Conservation (phyloP, 192 early-diverging fungal genomes). For the Funneliformis mosseae region DNA sequence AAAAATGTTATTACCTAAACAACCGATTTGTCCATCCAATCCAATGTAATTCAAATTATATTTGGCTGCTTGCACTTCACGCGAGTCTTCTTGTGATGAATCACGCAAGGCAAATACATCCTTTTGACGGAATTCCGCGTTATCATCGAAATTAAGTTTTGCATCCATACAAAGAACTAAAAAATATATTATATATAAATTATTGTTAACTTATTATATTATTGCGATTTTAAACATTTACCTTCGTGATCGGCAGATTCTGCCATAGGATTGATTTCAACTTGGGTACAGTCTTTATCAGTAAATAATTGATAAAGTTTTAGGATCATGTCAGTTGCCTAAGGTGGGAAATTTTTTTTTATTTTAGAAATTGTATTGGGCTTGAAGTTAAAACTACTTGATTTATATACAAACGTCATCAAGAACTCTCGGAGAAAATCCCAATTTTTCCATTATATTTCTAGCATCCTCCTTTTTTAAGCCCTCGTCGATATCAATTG, state of each 20-base stretch:
- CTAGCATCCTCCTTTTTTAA: conserved; percentile 73
- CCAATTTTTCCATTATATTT: conserved; percentile 82
- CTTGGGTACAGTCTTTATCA: conserved; percentile 96
- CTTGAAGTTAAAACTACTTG: not conserved
- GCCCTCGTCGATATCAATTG: conserved; percentile 88
- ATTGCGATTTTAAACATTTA: conserved; percentile 10
- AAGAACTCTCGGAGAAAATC: conserved; percentile 78
- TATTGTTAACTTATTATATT: not conserved
- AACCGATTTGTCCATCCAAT: conserved; percentile 96
- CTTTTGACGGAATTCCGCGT: conserved; percentile 96
- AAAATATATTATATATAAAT: conserved; percentile 27
- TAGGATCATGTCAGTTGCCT: conserved; percentile 89
- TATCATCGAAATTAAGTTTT: conserved; percentile 99
- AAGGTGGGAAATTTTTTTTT: not conserved
- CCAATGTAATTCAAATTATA: conserved; percentile 99
- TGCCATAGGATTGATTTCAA: conserved; percentile 99
- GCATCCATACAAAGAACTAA: conserved; percentile 96
- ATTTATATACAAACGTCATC: conserved; percentile 53
- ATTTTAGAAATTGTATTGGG: not conserved
- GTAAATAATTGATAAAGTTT: conserved; percentile 96
- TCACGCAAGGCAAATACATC: conserved; percentile 89
- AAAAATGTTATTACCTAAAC: conserved; percentile 66
- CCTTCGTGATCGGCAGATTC: conserved; percentile 87
- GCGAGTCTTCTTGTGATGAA: conserved; percentile 92
- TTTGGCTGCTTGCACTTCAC: conserved; percentile 96